A percentile compares a stretch with the other conserved stretches of the same genome.
Conservation (phyloP, 352 stramenopile genomes). For the Pythium vanterpoolii region DNA sequence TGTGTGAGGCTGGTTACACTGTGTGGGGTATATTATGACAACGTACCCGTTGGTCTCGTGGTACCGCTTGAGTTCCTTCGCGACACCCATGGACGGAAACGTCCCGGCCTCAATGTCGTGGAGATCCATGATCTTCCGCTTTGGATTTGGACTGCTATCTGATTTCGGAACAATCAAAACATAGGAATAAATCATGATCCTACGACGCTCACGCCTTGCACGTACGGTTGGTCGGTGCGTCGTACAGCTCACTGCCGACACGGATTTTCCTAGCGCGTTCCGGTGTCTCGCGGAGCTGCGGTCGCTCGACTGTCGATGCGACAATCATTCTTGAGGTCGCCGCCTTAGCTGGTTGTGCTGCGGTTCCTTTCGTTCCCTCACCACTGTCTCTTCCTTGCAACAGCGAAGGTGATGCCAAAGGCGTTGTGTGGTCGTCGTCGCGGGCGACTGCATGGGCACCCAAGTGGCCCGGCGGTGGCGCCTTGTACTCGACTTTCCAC, state of each 20-base stretch:
- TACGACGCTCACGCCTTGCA: not conserved
- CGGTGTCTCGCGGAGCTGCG: constrained; percentile 34
- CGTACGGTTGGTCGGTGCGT: constrained; percentile 15
- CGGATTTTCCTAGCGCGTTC: constrained; percentile 33
- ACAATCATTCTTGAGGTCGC: not conserved
- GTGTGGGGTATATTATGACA: not conserved
- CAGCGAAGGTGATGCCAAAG: constrained; percentile 7
- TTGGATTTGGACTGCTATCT: constrained; percentile 64
- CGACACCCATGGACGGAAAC: constrained; percentile 28
- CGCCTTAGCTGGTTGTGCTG: not conserved
- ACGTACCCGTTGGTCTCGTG: constrained; percentile 37
- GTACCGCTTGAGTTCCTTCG: constrained; percentile 62
- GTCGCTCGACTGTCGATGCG: not conserved
- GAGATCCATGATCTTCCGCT: constrained; percentile 61
- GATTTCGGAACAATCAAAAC: too few species aligned
- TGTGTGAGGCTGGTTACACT: not conserved
- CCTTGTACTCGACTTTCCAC: constrained; percentile 28
- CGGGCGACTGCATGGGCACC: constrained; percentile 20
- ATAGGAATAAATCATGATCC: too few species aligned
- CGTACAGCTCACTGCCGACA: constrained; percentile 31
- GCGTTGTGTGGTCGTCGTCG: constrained; percentile 6
- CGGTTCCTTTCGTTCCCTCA: constrained; percentile 8
- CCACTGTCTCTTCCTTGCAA: not conserved
- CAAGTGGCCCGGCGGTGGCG: constrained; percentile 26
- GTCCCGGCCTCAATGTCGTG: constrained; percentile 34